Evolutionary conservation across 2,329 filamentous ascomycete genomes (phyloP), one percentile per base, ranked within the genome.

Genomic region (Aureobasidium sp.): DNA sequence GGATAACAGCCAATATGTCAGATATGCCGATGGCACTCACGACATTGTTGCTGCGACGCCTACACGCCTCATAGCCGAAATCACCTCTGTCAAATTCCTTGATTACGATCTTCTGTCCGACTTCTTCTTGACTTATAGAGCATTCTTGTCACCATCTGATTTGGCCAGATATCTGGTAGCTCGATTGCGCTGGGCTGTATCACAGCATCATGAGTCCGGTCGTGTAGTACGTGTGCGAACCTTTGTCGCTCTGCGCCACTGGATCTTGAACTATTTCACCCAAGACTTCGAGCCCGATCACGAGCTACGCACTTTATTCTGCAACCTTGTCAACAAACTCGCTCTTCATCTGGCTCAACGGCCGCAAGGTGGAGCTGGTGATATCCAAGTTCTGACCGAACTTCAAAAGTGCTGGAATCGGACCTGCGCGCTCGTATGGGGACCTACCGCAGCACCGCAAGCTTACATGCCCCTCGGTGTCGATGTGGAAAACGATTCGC

Each of bases 41-140:
- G 80, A 88, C 37, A 90, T 98, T 17, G 85, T 84, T 25, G 93
- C 93, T 29, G 93, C 93, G 12, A 96, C 90, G 0, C 90, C 91
- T 1, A 84, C 90, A 3, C 85, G 93, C 11, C 81, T 98, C 32
- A 88, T 98, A 45, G 90, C 91, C 11, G 90, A 98, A 70, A 96
- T 98, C 58, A 97, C 93, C 0, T 97, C 93, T 0, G 89, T 93
- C 14, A 90, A 83, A 45, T 96, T 97, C 66, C 81, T 98, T 64
- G 91, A 98, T 68, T 98, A 98, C 67, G 91, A 97, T 63, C 78
- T 98, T 4, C 81, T 98, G 4, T 97, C 93, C 1, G 93, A 98
- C 68, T 98, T 98, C 70, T 98, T 98, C 64, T 79, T 98, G 19
- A 97, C 93, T 0, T 98, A 89, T 64, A 87, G 93, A 44, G 80